Conservation (phyloP, 805 yeast species). For the Spathaspora girioi region DNA sequence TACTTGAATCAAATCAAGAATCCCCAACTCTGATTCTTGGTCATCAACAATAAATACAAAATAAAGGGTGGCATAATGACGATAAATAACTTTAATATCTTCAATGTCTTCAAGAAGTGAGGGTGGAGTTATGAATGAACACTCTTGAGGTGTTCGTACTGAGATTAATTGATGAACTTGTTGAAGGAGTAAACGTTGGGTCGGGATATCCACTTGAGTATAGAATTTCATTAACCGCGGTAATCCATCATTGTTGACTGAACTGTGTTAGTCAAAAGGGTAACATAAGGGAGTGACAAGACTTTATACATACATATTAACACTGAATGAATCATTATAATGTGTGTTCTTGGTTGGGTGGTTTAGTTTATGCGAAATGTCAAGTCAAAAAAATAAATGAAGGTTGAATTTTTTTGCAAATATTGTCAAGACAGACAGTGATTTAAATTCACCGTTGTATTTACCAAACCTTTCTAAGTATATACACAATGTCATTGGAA, state of each 20-base stretch:
- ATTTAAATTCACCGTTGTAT: background rate
- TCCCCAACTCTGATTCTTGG: constrained; percentile 93
- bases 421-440: background rate
- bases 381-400: background rate
- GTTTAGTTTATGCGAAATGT: background rate
- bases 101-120: constrained; percentile 66
- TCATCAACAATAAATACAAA: constrained; percentile 95
- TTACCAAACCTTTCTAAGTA: background rate
- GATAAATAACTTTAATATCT: constrained; percentile 82
- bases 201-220: constrained; percentile 81
- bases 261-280: constrained; percentile 17
- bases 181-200: constrained; percentile 73
- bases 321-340: constrained; percentile 77
- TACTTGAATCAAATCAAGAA: constrained; percentile 89
- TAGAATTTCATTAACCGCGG: constrained; percentile 90
- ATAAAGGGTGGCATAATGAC: constrained; percentile 93
- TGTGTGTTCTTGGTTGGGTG: background rate
- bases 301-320: constrained; percentile 59
- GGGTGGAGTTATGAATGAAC: constrained; percentile 89
- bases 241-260: constrained; percentile 84
- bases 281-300: constrained; percentile 1
- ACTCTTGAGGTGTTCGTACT: constrained; percentile 67
- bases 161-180: constrained; percentile 80
- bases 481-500: constrained; percentile 10
- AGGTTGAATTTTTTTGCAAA: background rate